Conservation (phyloP, 179 eudicot species). For the Camellia oleifera region DNA sequence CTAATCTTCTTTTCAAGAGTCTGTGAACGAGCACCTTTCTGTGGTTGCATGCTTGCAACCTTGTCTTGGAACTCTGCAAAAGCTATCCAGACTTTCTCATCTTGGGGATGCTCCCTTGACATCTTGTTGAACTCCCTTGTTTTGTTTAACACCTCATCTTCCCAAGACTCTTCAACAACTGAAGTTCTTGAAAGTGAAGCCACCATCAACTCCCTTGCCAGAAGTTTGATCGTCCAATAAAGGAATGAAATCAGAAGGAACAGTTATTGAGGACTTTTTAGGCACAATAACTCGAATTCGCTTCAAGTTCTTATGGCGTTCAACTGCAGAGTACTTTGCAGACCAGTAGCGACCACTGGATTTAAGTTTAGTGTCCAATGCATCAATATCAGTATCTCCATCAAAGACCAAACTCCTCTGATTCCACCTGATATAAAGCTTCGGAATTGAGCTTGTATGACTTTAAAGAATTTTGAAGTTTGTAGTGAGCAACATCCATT, state of each 20-base stretch:
- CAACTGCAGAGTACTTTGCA: slow-evolving; percentile 67
- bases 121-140: slow-evolving; percentile 85
- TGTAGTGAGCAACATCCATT: slow-evolving; percentile 88
- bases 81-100: slow-evolving; percentile 68
- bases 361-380: slow-evolving; percentile 57
- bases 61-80: slow-evolving; percentile 93
- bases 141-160: slow-evolving; percentile 82
- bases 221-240: slow-evolving; percentile 35
- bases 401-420: slow-evolving; percentile 30
- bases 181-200: slow-evolving; percentile 25
- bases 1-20: slow-evolving; percentile 96
- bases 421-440: slow-evolving; percentile 26
- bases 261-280: slow-evolving; percentile 25
- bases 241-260: slow-evolving; percentile 56
- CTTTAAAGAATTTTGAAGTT: slow-evolving; percentile 42
- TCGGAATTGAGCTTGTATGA: slow-evolving; percentile 27
- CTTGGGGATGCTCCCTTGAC: slow-evolving; percentile 88
- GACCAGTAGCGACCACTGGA: slow-evolving; percentile 91
- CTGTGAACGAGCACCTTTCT: slow-evolving; percentile 92
- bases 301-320: slow-evolving; percentile 72
- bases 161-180: slow-evolving; percentile 90
- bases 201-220: slow-evolving; percentile 28
- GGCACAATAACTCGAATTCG: slow-evolving; percentile 53
- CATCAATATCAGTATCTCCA: slow-evolving; percentile 69
- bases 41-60: slow-evolving; percentile 85